phyloP scores from a whole-genome alignment of 1,284 basidiomycete genomes.

The Ceratobasidium sp. region DNA sequence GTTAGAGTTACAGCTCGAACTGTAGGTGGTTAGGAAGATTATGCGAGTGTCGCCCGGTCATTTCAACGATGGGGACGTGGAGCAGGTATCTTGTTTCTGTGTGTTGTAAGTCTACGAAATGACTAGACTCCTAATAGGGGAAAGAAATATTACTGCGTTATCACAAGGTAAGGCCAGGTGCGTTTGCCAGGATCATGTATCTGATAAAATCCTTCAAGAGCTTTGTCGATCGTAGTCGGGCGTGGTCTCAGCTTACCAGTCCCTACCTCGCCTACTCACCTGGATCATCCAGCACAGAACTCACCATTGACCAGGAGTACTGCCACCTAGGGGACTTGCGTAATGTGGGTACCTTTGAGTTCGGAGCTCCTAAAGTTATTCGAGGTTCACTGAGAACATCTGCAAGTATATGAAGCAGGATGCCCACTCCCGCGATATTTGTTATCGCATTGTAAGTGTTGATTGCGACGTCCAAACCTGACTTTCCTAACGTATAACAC shows the following conservation, averaged over 20 bases:
- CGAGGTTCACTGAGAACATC: not conserved
- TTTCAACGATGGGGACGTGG: too few relatives aligned
- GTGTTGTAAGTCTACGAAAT: too few relatives aligned
- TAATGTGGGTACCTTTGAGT: not conserved
- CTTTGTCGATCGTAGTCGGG: not conserved
- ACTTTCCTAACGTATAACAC: not conserved
- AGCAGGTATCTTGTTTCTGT: too few relatives aligned
- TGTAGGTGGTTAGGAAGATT: too few relatives aligned
- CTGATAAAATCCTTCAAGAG: not conserved
- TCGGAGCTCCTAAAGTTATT: not conserved
- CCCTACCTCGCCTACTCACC: not conserved
- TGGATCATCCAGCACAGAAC: not conserved
- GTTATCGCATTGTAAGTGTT: not conserved
- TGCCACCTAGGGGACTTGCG: not conserved
- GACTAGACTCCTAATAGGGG: too few relatives aligned
- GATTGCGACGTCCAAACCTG: not conserved
- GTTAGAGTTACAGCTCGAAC: too few relatives aligned
- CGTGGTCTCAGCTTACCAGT: not conserved
- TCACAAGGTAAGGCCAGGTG: too few relatives aligned
- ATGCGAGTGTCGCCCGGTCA: too few relatives aligned
- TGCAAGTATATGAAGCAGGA: not conserved
- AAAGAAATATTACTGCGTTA: too few relatives aligned
- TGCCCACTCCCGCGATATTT: not conserved
- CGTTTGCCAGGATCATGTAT: too few relatives aligned
- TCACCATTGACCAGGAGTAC: not conserved